These are phyloP conservation scores for Kwoniella shandongensis DNA, from an alignment of 768 basidiomycete genomes.

Conservation along the genomic window DNA sequence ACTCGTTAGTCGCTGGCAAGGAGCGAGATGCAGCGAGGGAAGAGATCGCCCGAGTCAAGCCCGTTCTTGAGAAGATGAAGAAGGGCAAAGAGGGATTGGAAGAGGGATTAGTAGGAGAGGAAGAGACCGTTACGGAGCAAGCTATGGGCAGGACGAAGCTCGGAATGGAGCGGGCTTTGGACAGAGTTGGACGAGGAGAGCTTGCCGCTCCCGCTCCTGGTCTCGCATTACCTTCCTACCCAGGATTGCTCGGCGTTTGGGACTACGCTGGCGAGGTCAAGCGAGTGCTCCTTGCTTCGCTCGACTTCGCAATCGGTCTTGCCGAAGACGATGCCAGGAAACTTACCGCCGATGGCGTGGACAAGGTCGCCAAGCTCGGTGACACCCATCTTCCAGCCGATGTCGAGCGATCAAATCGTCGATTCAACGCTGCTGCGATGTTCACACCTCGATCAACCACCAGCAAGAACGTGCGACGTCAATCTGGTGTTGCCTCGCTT, in stretches of 20 bases:
- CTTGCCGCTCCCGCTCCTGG: constrained; percentile 56
- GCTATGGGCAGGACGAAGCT: constrained; percentile 62
- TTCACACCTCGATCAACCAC: constrained; percentile 71
- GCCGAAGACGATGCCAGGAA: constrained; percentile 81
- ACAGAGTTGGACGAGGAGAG: constrained; percentile 72
- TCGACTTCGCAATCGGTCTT: constrained; percentile 74
- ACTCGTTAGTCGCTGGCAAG: constrained; percentile 76
- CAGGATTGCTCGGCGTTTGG: constrained; percentile 78
- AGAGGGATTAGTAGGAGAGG: constrained; percentile 71
- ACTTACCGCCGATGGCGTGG: constrained; percentile 66
- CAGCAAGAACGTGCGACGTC: constrained; percentile 73
- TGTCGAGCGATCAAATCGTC: constrained; percentile 74
- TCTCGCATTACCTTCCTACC: constrained; percentile 67
- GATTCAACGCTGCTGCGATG: constrained; percentile 98
- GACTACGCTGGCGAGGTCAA: constrained; percentile 82
- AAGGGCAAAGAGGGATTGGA: constrained; percentile 71
- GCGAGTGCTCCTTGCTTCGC: constrained; percentile 68
- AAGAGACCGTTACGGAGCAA: constrained; percentile 68
- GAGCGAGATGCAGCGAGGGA: constrained; percentile 71
- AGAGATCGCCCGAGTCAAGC: constrained; percentile 69
- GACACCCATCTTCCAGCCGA: constrained; percentile 71
- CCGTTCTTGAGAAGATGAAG: constrained; percentile 86
- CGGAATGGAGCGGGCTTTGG: constrained; percentile 68
- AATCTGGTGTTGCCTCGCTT: constrained; percentile 69
- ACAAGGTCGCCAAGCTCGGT: constrained; percentile 66